Conservation (phyloP, 2,329 filamentous ascomycete genomes). For the Coniochaeta ligniaria region DNA sequence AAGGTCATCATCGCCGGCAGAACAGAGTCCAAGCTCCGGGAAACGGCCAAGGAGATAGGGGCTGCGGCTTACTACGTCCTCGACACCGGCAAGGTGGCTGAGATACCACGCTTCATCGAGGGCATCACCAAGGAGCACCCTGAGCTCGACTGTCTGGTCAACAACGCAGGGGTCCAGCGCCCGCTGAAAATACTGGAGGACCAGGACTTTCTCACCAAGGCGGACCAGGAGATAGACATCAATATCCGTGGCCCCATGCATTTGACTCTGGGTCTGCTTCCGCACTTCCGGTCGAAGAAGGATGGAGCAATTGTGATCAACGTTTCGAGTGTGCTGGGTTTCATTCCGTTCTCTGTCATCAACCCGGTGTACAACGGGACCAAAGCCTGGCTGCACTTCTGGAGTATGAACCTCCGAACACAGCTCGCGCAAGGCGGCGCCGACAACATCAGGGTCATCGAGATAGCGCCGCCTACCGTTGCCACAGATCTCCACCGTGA, state of each 20-base stretch:
- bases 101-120: slow-evolving; percentile 36
- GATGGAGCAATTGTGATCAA: slow-evolving; percentile 40
- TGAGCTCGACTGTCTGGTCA: slow-evolving; percentile 49
- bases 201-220: slow-evolving; percentile 37
- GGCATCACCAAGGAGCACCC: slow-evolving; percentile 40
- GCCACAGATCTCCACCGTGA: slow-evolving; percentile 49
- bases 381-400: slow-evolving; percentile 52
- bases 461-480: slow-evolving; percentile 49
- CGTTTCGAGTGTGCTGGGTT: slow-evolving; percentile 45
- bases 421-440: slow-evolving; percentile 33
- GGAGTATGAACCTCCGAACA: slow-evolving; percentile 44
- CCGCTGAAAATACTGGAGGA: slow-evolving; percentile 35
- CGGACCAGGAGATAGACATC: slow-evolving; percentile 50
- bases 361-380: slow-evolving; percentile 54
- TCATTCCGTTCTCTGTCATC: slow-evolving; percentile 41
- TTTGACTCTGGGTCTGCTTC: slow-evolving; percentile 37
- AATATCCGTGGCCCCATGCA: slow-evolving; percentile 54
- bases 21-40: slow-evolving; percentile 44
- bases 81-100: slow-evolving; percentile 38
- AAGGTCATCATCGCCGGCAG: slow-evolving; percentile 45
- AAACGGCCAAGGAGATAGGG: slow-evolving; percentile 33
- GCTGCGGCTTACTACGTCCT: slow-evolving; percentile 42
- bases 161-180: slow-evolving; percentile 52
- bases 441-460: slow-evolving; percentile 37
- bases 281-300: slow-evolving; percentile 39